Conservation (phyloP, 2,329 filamentous ascomycete species). For the Beauveria caledonica region DNA sequence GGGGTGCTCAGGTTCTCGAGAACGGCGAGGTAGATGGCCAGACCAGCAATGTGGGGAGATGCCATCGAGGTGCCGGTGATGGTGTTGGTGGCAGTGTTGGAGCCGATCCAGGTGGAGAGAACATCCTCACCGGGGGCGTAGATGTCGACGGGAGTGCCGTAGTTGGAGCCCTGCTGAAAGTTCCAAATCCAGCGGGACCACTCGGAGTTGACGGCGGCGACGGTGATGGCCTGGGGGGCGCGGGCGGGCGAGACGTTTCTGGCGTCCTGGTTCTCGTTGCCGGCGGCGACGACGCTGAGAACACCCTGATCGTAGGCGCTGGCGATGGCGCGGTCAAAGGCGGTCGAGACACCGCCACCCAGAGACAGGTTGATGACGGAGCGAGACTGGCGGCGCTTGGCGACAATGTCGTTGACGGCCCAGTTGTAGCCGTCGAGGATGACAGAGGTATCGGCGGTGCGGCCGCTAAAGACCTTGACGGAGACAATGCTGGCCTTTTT, state of each 20-base stretch:
- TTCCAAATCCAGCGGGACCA: conserved; percentile 30
- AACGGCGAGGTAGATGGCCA: conserved; percentile 18
- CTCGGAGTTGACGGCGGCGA: conserved; percentile 37
- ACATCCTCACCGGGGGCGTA: conserved; percentile 36
- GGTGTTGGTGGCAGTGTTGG: conserved; percentile 25
- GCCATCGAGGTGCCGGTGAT: conserved; percentile 47
- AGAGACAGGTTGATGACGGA: conserved; percentile 48
- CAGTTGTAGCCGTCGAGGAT: conserved; percentile 30
- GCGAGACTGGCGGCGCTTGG: conserved; percentile 17
- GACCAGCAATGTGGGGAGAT: conserved; percentile 34
- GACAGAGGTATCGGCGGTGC: conserved; percentile 37
- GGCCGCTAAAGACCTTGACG: conserved; percentile 53
- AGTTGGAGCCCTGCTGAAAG: conserved; percentile 34
- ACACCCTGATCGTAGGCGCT: conserved; percentile 38
- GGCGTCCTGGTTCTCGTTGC: conserved; percentile 38
- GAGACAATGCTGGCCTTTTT: conserved; percentile 47
- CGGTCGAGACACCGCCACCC: conserved; percentile 34
- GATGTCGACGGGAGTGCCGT: conserved; percentile 33
- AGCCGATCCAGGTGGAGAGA: conserved; percentile 34
- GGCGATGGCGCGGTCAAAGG: conserved; percentile 43
- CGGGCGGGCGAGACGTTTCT: conserved; percentile 37
- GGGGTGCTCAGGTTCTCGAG: conserved; percentile 4
- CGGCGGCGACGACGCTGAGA: conserved; percentile 46
- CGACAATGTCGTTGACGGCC: conserved; percentile 13
- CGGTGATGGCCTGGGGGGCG: conserved; percentile 39